phyloP scores from a whole-genome alignment of 2,329 filamentous ascomycete genomes.

The Talaromyces atroroseus region DNA sequence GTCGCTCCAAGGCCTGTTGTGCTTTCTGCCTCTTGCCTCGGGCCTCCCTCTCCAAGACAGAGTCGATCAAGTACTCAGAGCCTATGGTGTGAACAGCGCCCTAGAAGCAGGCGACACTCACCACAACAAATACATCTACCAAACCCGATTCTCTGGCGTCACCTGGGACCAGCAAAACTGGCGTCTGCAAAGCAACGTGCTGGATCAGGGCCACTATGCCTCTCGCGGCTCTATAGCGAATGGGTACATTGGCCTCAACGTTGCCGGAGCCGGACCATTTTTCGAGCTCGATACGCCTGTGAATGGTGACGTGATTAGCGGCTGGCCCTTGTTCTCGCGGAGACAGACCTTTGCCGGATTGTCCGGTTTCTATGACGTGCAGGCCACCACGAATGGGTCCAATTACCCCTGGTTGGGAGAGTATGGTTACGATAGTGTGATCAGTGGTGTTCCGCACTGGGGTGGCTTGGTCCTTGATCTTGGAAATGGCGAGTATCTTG shows the following conservation, averaged over 20 bases:
- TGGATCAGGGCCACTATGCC: constrained; percentile 57
- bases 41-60: constrained; percentile 4
- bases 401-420: constrained; percentile 66
- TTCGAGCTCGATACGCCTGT: constrained; percentile 53
- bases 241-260: constrained; percentile 60
- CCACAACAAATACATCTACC: constrained; percentile 4
- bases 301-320: constrained; percentile 52
- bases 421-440: constrained; percentile 65
- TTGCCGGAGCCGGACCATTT: constrained; percentile 59
- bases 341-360: constrained; percentile 64
- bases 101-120: not conserved
- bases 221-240: constrained; percentile 57
- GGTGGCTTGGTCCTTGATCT: constrained; percentile 55
- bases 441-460: constrained; percentile 67
- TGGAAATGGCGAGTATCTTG: constrained; percentile 50
- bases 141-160: constrained; percentile 47
- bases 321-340: constrained; percentile 62
- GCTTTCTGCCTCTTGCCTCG: not conserved
- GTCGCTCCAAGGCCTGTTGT: not conserved
- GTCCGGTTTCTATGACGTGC: constrained; percentile 60
- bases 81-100: not conserved
- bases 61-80: constrained; percentile 1
- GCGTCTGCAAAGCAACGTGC: constrained; percentile 48
- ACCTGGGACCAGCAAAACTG: constrained; percentile 57
- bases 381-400: constrained; percentile 53